phyloP scores from a whole-genome alignment of 345 rosid species.

The Clausena lansium region DNA sequence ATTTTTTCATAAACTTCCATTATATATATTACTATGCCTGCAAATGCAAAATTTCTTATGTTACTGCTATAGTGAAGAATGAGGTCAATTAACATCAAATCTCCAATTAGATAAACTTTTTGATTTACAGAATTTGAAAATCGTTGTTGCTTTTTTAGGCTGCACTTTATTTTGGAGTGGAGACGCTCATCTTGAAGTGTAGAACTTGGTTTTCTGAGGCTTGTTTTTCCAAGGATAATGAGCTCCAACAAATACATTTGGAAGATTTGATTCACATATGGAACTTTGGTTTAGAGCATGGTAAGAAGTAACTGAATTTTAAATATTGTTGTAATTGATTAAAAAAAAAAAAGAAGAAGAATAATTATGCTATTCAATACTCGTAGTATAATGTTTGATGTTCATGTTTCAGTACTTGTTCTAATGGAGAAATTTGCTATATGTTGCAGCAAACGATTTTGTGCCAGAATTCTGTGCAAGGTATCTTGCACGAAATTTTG shows the following conservation, averaged over 20 bases:
- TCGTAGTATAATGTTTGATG: conserved; percentile 3
- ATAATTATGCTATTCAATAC: conserved; percentile 3
- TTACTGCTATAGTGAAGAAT: not conserved
- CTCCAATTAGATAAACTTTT: not conserved
- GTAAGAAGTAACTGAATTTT: conserved; percentile 32
- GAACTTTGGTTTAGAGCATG: conserved; percentile 62
- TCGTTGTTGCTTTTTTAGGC: conserved; percentile 31
- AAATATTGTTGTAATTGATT: conserved; percentile 1
- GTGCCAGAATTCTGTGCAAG: conserved; percentile 54
- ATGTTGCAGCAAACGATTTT: conserved; percentile 56
- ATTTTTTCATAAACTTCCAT: not conserved
- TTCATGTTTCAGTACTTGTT: conserved; percentile 4
- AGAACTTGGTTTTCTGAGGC: conserved; percentile 41
- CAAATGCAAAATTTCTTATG: not conserved
- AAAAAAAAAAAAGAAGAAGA: not conserved
- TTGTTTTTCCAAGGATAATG: conserved; percentile 31
- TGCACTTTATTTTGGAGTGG: conserved; percentile 70
- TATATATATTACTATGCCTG: not conserved
- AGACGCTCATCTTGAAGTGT: conserved; percentile 48
- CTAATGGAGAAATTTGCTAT: conserved; percentile 34
- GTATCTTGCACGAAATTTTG: conserved; percentile 74
- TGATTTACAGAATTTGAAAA: not conserved
- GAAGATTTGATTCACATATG: conserved; percentile 64
- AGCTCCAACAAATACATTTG: conserved; percentile 29
- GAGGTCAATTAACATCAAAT: conserved; percentile 2